phyloP scores from a whole-genome alignment of 805 yeast species.

The Candida argentea region DNA sequence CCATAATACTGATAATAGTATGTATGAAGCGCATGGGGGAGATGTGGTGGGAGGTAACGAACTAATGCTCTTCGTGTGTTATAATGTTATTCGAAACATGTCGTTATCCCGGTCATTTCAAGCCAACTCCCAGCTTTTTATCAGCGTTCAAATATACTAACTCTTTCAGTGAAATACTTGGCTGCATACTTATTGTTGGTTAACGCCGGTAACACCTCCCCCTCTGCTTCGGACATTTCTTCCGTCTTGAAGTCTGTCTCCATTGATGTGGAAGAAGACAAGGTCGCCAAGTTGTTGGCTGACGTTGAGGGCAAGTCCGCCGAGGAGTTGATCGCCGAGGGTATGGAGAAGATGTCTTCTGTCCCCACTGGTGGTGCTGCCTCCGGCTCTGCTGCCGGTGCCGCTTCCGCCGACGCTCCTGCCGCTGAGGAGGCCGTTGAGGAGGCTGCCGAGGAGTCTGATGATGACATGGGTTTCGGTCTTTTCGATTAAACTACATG shows the following conservation, averaged over 20 bases:
- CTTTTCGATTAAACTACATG: constrained; percentile 22
- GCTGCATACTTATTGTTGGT: constrained; percentile 39
- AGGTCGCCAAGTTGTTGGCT: constrained; percentile 23
- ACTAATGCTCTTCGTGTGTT: too few species aligned
- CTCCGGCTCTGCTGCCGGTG: constrained; percentile 16
- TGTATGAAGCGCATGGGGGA: background rate
- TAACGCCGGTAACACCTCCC: constrained; percentile 36
- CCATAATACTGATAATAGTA: too few species aligned
- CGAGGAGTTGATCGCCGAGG: constrained; percentile 27
- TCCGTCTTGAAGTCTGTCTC: constrained; percentile 30
- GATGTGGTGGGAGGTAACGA: too few species aligned
- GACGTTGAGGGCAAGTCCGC: constrained; percentile 26
- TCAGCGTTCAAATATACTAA: too few species aligned
- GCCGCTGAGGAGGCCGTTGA: constrained; percentile 18
- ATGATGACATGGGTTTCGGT: constrained; percentile 23
- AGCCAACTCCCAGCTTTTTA: too few species aligned
- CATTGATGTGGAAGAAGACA: constrained; percentile 25
- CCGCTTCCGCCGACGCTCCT: constrained; percentile 16
- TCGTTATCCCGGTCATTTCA: too few species aligned
- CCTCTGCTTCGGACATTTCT: constrained; percentile 33
- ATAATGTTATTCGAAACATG: too few species aligned
- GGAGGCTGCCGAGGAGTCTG: constrained; percentile 17
- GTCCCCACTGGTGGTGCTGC: constrained; percentile 26
- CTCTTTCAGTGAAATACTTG: constrained; percentile 31
- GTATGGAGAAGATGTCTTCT: constrained; percentile 26